Percentiles rank a stretch among this genome's conserved stretches.
Evolutionary conservation across 208 protist species (phyloP).

Genomic region (Herpetomonas muscarum): DNA sequence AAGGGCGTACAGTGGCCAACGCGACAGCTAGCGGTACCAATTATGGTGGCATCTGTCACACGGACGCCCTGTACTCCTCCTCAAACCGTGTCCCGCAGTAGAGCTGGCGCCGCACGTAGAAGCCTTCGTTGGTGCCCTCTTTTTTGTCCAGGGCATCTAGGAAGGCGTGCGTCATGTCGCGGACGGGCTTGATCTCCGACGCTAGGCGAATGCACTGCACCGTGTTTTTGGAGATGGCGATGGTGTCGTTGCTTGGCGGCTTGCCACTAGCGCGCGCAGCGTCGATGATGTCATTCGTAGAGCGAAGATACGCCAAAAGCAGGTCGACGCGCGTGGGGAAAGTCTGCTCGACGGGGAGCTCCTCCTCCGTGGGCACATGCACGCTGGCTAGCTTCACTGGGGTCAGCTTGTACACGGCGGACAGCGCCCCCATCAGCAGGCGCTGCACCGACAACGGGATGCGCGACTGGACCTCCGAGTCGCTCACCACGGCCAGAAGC

Average conservation of each 20-base stretch:
- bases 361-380: conserved; percentile 3
- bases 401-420: conserved; percentile 64
- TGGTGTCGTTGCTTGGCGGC: conserved; percentile 32
- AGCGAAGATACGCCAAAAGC: conserved; percentile 43
- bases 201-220: conserved; percentile 73
- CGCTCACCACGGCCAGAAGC: conserved; percentile 29
- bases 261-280: conserved; percentile 14
- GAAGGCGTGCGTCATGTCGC: conserved; percentile 53
- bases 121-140: conserved; percentile 30
- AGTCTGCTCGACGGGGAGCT: neutral
- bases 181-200: conserved; percentile 65
- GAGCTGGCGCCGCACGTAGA: conserved; percentile 74
- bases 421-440: conserved; percentile 60
- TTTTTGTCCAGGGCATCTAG: conserved; percentile 26
- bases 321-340: conserved; percentile 35
- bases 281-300: conserved; percentile 35
- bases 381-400: conserved; percentile 48
- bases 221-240: conserved; percentile 72
- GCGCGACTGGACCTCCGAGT: neutral
- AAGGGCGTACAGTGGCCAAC: too few relatives aligned
- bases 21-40: too few relatives aligned
- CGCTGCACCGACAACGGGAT: conserved; percentile 42
- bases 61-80: conserved; percentile 58
- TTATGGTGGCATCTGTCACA: too few relatives aligned
- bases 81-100: conserved; percentile 80